These are phyloP conservation scores for Xerophyta viscosa DNA, from an alignment of 106 monocot genomes.

Conservation along the genomic window DNA sequence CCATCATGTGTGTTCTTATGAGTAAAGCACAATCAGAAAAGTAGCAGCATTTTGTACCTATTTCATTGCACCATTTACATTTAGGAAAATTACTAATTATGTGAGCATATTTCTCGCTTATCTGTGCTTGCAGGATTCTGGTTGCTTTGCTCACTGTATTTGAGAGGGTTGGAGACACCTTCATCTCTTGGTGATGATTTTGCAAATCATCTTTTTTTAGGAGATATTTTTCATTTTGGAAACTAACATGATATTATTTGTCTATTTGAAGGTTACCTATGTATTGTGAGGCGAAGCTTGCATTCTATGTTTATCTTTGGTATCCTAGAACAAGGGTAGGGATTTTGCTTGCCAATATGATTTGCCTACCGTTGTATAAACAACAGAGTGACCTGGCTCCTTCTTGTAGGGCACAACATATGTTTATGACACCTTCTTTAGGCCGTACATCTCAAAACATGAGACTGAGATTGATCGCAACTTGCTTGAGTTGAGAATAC, in stretches of 20 bases:
- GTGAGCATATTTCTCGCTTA: constrained; percentile 5
- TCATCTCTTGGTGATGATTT: constrained; percentile 61
- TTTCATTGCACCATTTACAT: no score
- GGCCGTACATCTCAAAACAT: constrained; percentile 58
- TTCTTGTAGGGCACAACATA: constrained; percentile 61
- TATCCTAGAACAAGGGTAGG: constrained; percentile 84
- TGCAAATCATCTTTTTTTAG: not conserved
- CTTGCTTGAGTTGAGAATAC: constrained; percentile 55
- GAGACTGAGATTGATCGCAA: constrained; percentile 66
- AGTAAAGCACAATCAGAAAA: no score
- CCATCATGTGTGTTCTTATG: no score
- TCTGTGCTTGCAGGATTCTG: constrained; percentile 64
- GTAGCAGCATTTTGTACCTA: no score
- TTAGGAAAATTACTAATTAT: no score
- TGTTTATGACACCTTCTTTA: constrained; percentile 68
- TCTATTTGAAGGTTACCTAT: constrained; percentile 65
- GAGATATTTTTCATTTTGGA: not conserved
- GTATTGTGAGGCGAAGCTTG: constrained; percentile 88
- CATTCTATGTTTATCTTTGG: constrained; percentile 86
- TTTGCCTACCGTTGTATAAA: not conserved
- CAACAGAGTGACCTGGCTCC: not conserved
- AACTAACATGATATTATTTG: not conserved
- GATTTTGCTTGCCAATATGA: not conserved
- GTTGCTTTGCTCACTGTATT: constrained; percentile 61
- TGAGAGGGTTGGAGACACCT: constrained; percentile 71